Base-by-base conservation (phyloP, 2,329 filamentous ascomycete genomes). In the Mycosphaerella sp. region DNA sequence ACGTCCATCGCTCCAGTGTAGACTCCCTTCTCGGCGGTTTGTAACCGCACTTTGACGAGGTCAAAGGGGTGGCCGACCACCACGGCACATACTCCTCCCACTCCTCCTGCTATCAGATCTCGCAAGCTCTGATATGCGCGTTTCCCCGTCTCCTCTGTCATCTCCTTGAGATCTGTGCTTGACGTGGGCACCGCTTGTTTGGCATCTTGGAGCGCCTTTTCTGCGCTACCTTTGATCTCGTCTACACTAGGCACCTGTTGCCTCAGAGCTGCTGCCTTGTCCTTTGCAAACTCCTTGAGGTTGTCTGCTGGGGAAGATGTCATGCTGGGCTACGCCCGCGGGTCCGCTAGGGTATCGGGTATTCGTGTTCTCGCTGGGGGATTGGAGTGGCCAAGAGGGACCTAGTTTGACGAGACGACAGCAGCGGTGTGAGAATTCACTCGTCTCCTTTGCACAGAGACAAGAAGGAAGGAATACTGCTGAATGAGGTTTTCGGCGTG, bases 41-140 rank as follows among this genome's bases (percentile, higher is more conserved):
- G 93, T 71, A 98, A 77, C 55, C 93, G 87, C 62, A 98, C 93
- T 76, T 98, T 98, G 72, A 97, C 92, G 64, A 98, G 79, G 71
- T 98, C 93, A 70, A 98, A 98, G 8, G 93, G 93, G 73, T 98
- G 93, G 54, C 93, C 75, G 14, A 97, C 91, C 41, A 98, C 71
- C 52, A 98, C 93, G 54, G 93, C 92, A 76, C 89, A 97, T 45
- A 98, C 73, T 65, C 93, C 93, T 64, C 93, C 93, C 56, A 95
- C 95, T 59, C 90, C 93, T 65, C 93, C 93, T 6, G 92, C 92
- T 7, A 80, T 85, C 48, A 98, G 81, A 41, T 92, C 93, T 56
- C 92, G 86, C 59, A 95, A 72, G 70, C 82, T 82, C 51, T 82
- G 79, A 45, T 85, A 67, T 1, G 80, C 79, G 45, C 74, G 74